Evolutionary conservation across 306 rosid genomes (phyloP), one percentile per base, ranked within the genome.

Genomic region (Urtica urens): DNA sequence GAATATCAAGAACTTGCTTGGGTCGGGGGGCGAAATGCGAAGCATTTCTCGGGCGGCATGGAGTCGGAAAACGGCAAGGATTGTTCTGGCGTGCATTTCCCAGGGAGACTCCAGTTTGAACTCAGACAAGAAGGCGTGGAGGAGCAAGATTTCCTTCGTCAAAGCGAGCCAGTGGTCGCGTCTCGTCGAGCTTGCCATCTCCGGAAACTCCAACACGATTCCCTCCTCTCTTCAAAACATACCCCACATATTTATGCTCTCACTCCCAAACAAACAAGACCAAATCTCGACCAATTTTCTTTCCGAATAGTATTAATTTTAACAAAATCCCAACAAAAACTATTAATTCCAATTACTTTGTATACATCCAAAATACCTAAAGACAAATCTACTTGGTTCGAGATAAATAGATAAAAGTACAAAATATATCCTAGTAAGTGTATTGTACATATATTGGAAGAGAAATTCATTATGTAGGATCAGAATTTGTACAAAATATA

Each of bases 21-120:
- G 96, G 33, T 66, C 52, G 16, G 96, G 99, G 27, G 99, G 87
- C 3, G 86, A 82, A 64, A 85, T 79, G 68, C 85, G 75, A 16
- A 77, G 85, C 82, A 92, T 71, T 60, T 92, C 99, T 65, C 96
- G 75, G 39, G 94, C 96, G 28, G 94, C 96, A 58, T 85, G 96
- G 33, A 92, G 93, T 77, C 93, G 75, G 68, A 72, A 60, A 61
- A 85, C 72, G 37, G 85, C 76, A 43, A 92, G 72, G 17, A 92
- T 92, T 35, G 99, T 79, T 74, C 94, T 77, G 33, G 83, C 76
- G 64, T 92, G 93, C 78, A 85, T 77, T 65, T 85, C 96, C 99
- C 96, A 81, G 21, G 72, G 79, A 49, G 51, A 44, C 4, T 72
- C 66, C 22, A 79, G 57, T 23, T 75, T 50, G 67, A 68, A 69